Conservation (phyloP, 1,139 yeast genomes). For the Yamadazyma siamensis region DNA sequence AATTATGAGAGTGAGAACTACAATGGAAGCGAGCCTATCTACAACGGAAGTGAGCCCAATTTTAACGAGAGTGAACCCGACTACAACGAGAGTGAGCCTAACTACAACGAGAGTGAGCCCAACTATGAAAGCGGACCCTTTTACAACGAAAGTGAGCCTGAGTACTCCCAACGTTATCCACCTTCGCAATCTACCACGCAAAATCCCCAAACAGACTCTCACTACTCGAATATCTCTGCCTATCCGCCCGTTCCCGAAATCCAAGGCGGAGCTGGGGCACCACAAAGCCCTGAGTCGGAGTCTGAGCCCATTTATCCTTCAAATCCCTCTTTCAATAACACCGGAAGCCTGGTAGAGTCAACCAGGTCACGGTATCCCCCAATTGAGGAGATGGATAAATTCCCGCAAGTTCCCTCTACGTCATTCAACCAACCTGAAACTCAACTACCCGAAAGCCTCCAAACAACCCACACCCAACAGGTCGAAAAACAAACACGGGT, state of each 20-base stretch:
- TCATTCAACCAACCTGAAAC: conserved; percentile 1
- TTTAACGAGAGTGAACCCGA: conserved; percentile 6
- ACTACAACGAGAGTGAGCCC: not conserved
- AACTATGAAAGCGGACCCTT: not conserved
- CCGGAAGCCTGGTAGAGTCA: conserved; percentile 12
- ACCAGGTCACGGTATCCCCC: conserved; percentile 15
- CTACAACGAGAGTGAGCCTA: not conserved
- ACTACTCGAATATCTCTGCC: conserved; percentile 8
- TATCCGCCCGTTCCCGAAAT: conserved; percentile 10
- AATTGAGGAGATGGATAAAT: conserved; percentile 10
- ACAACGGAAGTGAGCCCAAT: conserved; percentile 4
- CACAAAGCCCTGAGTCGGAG: too few relatives aligned
- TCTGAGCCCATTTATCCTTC: conserved; percentile 1
- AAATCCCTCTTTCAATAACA: conserved; percentile 3
- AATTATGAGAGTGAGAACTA: too few relatives aligned
- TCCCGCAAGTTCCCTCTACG: not conserved
- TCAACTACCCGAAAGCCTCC: too few relatives aligned
- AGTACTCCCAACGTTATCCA: conserved; percentile 1
- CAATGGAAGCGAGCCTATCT: too few relatives aligned
- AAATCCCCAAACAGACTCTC: not conserved
- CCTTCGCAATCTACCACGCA: too few relatives aligned
- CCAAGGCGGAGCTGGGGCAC: not conserved
- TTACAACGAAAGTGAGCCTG: not conserved
- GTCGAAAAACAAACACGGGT: conserved; percentile 5
- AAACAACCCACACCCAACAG: conserved; percentile 8